Base-by-base conservation (phyloP, 2,329 filamentous ascomycete genomes). In the Chalaropsis thielavioides region DNA sequence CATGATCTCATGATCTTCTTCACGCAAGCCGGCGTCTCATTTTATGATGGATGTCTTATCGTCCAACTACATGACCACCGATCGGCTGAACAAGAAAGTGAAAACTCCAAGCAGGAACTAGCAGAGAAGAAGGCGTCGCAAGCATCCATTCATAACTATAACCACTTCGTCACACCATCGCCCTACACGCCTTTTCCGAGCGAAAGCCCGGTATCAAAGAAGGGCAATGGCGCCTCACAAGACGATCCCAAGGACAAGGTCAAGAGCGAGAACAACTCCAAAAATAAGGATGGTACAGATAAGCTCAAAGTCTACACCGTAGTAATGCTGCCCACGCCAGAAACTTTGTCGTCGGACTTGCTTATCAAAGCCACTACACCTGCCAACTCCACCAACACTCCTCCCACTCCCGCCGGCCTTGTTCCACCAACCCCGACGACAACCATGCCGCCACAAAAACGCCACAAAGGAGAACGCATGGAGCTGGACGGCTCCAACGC, bases 11-110 rank as follows among this genome's bases (percentile, higher is more conserved):
- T 97, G 11, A 84, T 88, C 60, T 87, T 92, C 69, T 83, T 99
- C 64, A 80, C 85, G 35, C 80, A 84, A 60, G 79, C 80, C 19
- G 84, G 85, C 22, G 87, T 96, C 15, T 80, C 81, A 10, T 97
- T 96, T 72, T 99, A 97, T 73, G 92, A 97, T 74, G 91, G 89
- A 40, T 96, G 92, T 72, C 81, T 99, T 66, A 97, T 99, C 69
- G 91, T 99, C 43, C 87, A 95, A 74, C 79, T 97, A n/a, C 83
- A 95, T 71, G 90, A 97, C 73, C 89, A 96, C 76, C 89, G 88
- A 71, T 84, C 87, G 0, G 78, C 78, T 51, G 80, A 80, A 59
- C 80, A 81, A 68, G 77, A 81, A 69, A 85, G 90, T 72, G 84
- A 82, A 77, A 65, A 81, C 78, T 61, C 79, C 77, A 62, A 77